A percentile compares a stretch with the other conserved stretches of the same genome.
These are phyloP conservation scores for Termitomyces sp. DNA, from an alignment of 768 basidiomycete species.

Conservation along the genomic window DNA sequence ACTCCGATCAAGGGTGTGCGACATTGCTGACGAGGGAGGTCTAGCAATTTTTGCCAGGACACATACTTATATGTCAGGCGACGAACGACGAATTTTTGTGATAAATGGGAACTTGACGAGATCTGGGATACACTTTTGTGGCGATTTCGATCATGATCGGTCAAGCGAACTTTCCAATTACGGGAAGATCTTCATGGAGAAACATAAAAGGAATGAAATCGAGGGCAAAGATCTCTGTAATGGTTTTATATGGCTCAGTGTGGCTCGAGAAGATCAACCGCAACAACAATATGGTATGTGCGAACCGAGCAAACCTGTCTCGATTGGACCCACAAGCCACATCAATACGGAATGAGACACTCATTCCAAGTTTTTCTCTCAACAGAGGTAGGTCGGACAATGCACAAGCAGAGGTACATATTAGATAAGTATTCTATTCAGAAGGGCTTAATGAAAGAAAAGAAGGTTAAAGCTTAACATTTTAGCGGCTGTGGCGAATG, in stretches of 20 bases:
- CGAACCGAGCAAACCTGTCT: background rate
- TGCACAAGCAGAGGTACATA: background rate
- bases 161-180: background rate
- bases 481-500: slow-evolving; percentile 5
- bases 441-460: background rate
- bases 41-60: slow-evolving; percentile 1
- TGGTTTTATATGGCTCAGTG: background rate
- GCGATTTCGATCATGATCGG: slow-evolving; percentile 18
- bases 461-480: background rate
- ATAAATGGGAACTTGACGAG: slow-evolving; percentile 4
- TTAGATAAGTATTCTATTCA: background rate
- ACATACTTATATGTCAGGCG: slow-evolving; percentile 12
- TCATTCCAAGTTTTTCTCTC: background rate
- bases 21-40: slow-evolving; percentile 12
- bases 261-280: no score
- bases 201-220: background rate
- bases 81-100: slow-evolving; percentile 14
- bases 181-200: background rate
- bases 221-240: background rate
- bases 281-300: background rate
- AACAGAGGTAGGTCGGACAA: no score
- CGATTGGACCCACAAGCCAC: background rate
- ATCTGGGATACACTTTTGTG: slow-evolving; percentile 10
- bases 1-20: slow-evolving; percentile 28
- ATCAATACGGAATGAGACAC: background rate